Percentiles rank a stretch among this genome's conserved stretches.
These are phyloP conservation scores for Oenanthe javanica DNA, from an alignment of 140 eudicot genomes.

Conservation along the genomic window DNA sequence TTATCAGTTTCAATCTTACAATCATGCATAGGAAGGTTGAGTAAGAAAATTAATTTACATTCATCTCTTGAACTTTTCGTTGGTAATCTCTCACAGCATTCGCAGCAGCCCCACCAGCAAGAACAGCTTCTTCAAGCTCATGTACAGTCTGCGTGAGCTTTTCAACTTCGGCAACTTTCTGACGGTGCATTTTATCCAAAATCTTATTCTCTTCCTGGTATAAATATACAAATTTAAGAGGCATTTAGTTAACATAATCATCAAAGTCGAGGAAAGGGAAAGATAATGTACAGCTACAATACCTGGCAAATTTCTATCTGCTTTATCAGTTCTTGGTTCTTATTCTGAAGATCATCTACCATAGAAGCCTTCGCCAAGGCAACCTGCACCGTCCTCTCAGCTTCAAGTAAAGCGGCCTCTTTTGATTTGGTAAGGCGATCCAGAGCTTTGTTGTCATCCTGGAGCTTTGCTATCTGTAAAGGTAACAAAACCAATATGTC, in stretches of 20 bases:
- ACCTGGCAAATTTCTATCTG: constrained; percentile 24
- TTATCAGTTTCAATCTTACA: background rate
- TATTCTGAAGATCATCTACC: constrained; percentile 20
- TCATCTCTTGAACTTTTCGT: constrained; percentile 99
- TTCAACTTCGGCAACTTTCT: constrained; percentile 97
- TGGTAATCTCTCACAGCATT: constrained; percentile 99
- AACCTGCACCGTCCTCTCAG: constrained; percentile 88
- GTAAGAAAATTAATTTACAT: constrained; percentile 36
- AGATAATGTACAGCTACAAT: background rate
- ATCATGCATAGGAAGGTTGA: background rate
- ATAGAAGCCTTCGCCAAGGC: constrained; percentile 49
- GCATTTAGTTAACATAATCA: background rate
- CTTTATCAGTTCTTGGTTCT: constrained; percentile 19
- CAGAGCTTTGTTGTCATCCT: constrained; percentile 51
- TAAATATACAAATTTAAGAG: background rate
- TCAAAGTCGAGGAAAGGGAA: background rate
- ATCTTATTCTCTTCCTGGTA: constrained; percentile 91
- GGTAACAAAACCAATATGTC: background rate
- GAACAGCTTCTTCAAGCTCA: constrained; percentile 98
- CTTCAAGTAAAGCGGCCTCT: constrained; percentile 97
- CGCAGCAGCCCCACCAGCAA: constrained; percentile 99
- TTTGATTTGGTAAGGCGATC: constrained; percentile 93
- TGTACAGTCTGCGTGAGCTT: constrained; percentile 96
- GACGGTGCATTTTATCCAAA: constrained; percentile 92
- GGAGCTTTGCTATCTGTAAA: constrained; percentile 17